Evolutionary conservation across 169 alveolate genomes (phyloP).

Genomic region (Miamiensis avidus): DNA sequence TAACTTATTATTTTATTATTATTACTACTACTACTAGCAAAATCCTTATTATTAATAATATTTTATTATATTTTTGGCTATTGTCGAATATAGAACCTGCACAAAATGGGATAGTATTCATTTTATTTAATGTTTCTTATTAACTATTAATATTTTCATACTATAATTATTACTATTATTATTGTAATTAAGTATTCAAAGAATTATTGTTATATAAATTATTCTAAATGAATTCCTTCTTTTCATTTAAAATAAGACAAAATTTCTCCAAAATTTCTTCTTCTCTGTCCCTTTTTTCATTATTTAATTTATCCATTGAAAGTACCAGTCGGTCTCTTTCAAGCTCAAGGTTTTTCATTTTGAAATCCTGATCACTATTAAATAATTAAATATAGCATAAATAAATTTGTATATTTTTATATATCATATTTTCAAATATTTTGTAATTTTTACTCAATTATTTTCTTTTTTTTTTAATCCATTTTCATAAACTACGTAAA

Average conservation of each 20-base stretch:
- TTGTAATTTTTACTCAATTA: background rate
- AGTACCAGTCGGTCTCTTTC: background rate
- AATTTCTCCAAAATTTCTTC: background rate
- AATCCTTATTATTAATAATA: too few relatives aligned
- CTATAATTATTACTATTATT: too few relatives aligned
- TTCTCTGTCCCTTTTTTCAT: background rate
- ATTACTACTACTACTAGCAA: too few relatives aligned
- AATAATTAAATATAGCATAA: too few relatives aligned
- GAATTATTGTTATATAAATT: background rate
- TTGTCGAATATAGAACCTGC: background rate
- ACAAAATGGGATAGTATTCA: background rate
- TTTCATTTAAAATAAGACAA: background rate
- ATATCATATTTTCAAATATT: background rate
- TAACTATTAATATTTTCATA: too few relatives aligned
- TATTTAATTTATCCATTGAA: background rate
- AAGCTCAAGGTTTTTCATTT: too few relatives aligned
- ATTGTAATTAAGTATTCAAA: too few relatives aligned
- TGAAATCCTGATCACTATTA: background rate
- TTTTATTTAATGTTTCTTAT: too few relatives aligned
- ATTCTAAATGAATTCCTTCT: too few relatives aligned
- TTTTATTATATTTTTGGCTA: too few relatives aligned
- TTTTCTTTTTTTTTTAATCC: background rate
- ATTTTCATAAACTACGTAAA: too few relatives aligned
- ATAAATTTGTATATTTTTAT: background rate
- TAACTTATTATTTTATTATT: too few relatives aligned